Percentiles rank a stretch among this genome's conserved stretches.
Conservation (phyloP, 169 alveolate species). For the Plasmodium inui region DNA sequence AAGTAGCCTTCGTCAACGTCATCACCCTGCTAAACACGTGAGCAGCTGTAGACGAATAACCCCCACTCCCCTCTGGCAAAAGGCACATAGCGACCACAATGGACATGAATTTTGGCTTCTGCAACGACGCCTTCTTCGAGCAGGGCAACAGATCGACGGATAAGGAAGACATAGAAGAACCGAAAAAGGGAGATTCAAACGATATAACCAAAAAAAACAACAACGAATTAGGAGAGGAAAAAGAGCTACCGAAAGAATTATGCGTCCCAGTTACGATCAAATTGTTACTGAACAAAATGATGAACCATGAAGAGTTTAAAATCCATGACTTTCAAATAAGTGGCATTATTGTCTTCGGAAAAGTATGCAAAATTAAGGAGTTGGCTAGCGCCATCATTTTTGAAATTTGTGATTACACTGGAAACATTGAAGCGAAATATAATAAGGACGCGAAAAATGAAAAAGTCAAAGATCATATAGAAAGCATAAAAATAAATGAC, state of each 20-base stretch:
- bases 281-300: constrained; percentile 67
- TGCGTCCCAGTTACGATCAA: constrained; percentile 70
- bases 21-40: not conserved
- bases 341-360: constrained; percentile 67
- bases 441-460: constrained; percentile 76
- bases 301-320: constrained; percentile 36
- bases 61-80: not conserved
- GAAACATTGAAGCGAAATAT: constrained; percentile 76
- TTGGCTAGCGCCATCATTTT: constrained; percentile 69
- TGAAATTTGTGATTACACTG: constrained; percentile 74
- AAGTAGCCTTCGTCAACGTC: not conserved
- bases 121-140: constrained; percentile 50
- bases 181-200: constrained; percentile 8
- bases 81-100: not conserved
- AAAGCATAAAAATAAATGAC: constrained; percentile 58
- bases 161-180: constrained; percentile 47
- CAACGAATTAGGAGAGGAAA: constrained; percentile 42
- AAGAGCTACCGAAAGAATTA: constrained; percentile 53
- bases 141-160: constrained; percentile 70
- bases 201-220: constrained; percentile 1
- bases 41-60: not conserved
- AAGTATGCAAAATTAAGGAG: constrained; percentile 41
- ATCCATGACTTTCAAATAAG: constrained; percentile 72
- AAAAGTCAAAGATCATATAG: constrained; percentile 60
- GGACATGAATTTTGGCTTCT: constrained; percentile 71